Percentiles rank a stretch among this genome's conserved stretches.
Conservation (phyloP, 2,329 filamentous ascomycete genomes). For the Xylaria sp. region DNA sequence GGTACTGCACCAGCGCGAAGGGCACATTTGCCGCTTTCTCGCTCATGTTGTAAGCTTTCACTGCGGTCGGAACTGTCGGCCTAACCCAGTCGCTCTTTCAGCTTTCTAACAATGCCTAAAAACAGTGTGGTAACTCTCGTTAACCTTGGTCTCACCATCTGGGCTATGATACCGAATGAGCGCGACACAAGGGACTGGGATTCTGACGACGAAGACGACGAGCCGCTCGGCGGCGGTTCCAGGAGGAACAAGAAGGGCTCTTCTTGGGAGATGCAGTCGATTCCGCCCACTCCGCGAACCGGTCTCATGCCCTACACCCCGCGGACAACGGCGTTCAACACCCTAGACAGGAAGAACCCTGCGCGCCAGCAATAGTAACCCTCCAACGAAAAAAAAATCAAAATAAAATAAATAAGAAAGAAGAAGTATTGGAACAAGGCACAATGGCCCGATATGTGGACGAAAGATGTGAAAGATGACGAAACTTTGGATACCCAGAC, state of each 20-base stretch:
- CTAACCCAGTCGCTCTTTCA: neutral
- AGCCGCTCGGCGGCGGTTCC: constrained; percentile 44
- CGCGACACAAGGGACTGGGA: constrained; percentile 60
- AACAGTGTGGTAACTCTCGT: constrained; percentile 67
- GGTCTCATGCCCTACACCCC: constrained; percentile 67
- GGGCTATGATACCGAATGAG: constrained; percentile 67
- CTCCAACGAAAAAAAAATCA: neutral
- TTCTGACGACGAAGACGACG: constrained; percentile 51
- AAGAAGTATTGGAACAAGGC: neutral
- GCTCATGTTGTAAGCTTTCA: constrained; percentile 71
- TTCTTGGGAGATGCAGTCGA: constrained; percentile 68
- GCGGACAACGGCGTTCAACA: constrained; percentile 73
- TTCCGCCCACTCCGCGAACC: constrained; percentile 53
- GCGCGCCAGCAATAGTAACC: constrained; percentile 53
- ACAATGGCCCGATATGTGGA: neutral
- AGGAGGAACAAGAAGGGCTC: constrained; percentile 55
- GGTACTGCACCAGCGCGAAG: constrained; percentile 75
- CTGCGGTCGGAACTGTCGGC: neutral
- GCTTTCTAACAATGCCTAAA: constrained; percentile 22
- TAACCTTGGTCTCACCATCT: constrained; percentile 68
- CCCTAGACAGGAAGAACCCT: constrained; percentile 67
- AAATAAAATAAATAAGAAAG: neutral
- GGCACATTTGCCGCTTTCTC: constrained; percentile 71
- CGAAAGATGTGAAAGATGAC: constrained; percentile 15
- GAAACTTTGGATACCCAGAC: constrained; percentile 27